Percentiles rank a stretch among this genome's conserved stretches.
phyloP scores from a whole-genome alignment of 2,329 filamentous ascomycete genomes.

The Phaeomoniella chlamydospora region DNA sequence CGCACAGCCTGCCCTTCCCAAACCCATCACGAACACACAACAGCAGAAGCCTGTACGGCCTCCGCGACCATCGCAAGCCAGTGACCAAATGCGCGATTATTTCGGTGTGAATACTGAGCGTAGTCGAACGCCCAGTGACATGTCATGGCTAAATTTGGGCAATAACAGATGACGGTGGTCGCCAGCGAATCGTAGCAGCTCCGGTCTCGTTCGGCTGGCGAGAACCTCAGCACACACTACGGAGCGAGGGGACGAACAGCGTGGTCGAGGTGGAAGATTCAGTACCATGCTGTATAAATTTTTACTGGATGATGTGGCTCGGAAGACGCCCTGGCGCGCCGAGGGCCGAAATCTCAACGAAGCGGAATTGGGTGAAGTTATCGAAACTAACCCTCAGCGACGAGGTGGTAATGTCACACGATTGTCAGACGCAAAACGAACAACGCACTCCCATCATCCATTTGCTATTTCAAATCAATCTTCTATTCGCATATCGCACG shows the following conservation, averaged over 20 bases:
- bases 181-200: background rate
- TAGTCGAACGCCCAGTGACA: constrained; percentile 6
- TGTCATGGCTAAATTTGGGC: constrained; percentile 14
- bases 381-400: background rate
- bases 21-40: background rate
- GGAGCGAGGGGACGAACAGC: background rate
- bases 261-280: constrained; percentile 4
- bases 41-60: background rate
- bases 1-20: constrained; percentile 5
- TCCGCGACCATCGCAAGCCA: background rate
- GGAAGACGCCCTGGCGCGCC: constrained; percentile 6
- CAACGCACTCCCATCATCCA: background rate
- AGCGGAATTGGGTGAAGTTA: background rate
- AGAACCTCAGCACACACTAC: background rate
- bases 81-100: constrained; percentile 6
- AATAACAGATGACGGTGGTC: constrained; percentile 2
- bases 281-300: constrained; percentile 11
- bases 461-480: background rate
- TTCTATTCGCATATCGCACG: background rate
- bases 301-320: constrained; percentile 11
- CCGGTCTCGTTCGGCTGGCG: background rate
- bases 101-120: constrained; percentile 5
- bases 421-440: background rate
- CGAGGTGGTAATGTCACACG: background rate
- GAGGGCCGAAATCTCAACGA: background rate